Percentiles rank a stretch among this genome's conserved stretches.
phyloP scores from a whole-genome alignment of 2,329 filamentous ascomycete species.

The Colletotrichum sp. region DNA sequence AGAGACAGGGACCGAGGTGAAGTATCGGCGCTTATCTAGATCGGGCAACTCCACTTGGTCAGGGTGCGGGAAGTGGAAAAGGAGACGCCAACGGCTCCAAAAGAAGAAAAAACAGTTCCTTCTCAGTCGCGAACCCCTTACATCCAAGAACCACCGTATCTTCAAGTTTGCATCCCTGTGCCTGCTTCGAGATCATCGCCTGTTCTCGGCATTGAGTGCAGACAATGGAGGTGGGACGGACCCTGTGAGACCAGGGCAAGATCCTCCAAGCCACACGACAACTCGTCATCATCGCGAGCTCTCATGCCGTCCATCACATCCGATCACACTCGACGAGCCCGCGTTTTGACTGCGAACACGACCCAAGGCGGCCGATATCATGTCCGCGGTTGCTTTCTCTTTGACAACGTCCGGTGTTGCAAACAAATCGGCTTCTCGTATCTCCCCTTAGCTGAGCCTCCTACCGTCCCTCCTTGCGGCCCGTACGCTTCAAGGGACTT shows the following conservation, averaged over 20 bases:
- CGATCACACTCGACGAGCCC: not conserved
- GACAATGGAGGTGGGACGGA: not conserved
- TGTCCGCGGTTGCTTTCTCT: not conserved
- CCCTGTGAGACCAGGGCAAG: not conserved
- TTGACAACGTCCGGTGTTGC: not conserved
- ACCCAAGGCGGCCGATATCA: not conserved
- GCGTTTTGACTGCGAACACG: not conserved
- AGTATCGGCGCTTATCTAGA: not conserved
- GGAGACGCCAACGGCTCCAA: not conserved
- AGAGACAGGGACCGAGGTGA: not conserved
- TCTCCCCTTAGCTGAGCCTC: not conserved
- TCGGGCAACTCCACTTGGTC: conserved; percentile 4
- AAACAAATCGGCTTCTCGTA: not conserved
- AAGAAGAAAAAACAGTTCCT: not conserved
- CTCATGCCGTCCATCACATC: not conserved
- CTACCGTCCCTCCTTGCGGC: not conserved
- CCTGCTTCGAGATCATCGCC: not conserved
- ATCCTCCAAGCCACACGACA: conserved; percentile 13
- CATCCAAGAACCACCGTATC: not conserved
- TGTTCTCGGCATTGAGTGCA: not conserved
- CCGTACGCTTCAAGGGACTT: not conserved
- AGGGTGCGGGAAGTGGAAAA: conserved; percentile 9
- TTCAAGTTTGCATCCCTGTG: not conserved
- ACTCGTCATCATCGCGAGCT: not conserved
- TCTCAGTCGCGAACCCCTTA: not conserved